Evolutionary conservation across 805 yeast genomes (phyloP), one percentile per base, ranked within the genome.

Genomic region (Ogataea salicorniae): DNA sequence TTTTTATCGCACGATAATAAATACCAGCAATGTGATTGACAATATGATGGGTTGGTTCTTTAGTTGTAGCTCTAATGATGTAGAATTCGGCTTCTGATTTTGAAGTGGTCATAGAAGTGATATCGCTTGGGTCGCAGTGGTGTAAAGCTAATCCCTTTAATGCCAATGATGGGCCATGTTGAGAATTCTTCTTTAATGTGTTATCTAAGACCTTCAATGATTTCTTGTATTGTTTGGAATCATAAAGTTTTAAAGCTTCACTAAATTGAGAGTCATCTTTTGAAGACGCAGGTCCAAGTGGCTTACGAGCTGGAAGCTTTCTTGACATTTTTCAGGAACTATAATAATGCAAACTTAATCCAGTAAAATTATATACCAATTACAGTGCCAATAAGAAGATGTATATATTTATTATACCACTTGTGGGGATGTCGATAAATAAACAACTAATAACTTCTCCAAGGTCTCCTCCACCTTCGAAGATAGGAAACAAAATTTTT

Each of bases 1-100:
- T 76, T 54, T 80, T 81, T 40, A 79, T 75, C 29, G 81, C 72
- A 54, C 95, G 76, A 70, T 86, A 84, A 63, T 84, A 85, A 45
- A 92, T 81, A 17, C 97, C 98, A 5, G 87, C 75, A 57, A 94
- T 80, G 60, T 94, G 98, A 67, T 88, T 77, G 17, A 87, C 85
- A 41, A 90, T 78, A 45, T 87, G 82, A 56, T 88, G 81, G 4
- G 72, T 67, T 17, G 79, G 70, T 35, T 79, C 83, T 55, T 80
- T 80, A 34, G 72, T 70, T 22, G 83, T 53, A 0, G 95, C 95
- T 59, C 77, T 80, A 37, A 67, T 55, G 45, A 90, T 77, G 56
- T 79, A 78, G 0, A 74, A 60, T 44, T 75, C 81, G 1, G 90
- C 90, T 46, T 87, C 95, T 1, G 70, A 69, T 49, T 74, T 72